Base-by-base conservation (phyloP, 805 yeast species). In the Zygosaccharomyces kombuchaensis region DNA sequence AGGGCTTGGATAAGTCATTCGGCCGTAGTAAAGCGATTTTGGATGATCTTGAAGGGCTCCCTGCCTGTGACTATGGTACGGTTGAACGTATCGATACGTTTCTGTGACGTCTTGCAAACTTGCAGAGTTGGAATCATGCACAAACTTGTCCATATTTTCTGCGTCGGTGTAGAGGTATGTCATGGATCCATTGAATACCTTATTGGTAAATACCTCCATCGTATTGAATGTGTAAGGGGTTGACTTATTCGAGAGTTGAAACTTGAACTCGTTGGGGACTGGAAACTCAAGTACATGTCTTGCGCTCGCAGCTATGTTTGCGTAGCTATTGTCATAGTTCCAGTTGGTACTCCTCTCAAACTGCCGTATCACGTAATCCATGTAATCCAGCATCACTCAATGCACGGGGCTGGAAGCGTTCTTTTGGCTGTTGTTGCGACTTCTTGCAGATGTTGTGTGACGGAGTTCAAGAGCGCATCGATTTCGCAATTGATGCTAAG, bases 1-100 rank as follows among this genome's bases (percentile, higher is more conserved):
- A 13, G 87, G 81, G 1, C 87, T 85, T 0, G 99, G 98, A 50
- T 91, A 81, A 58, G 83, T 86, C 81, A 93, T 77, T 52, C 91
- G 73, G 0, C 98, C 98, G 63, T 87, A 91, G 27, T 84, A 65
- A 12, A 91, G 68, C 0, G 81, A 69, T 29, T 73, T 67, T 7
- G 54, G 55, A 17, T 50, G 42, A 52, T 43, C 36, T 22, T n/a
- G 14, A 5, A 27, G n/a, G 14, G 9, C 27, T 5, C 17, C 17
- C 27, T 31, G 32, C 39, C 48, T 37, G 10, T 55, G 51, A 17
- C 59, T 55, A 27, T 57, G 56, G n/a, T 54, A 60, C 5, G 82
- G 82, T 46, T 76, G 78, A 25, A 84, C 70, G 36, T 75, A 69
- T 43, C 77, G 69, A 58, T 84, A 87, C 0, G 95, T 87, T 19